A percentile compares a stretch with the other conserved stretches of the same genome.
Evolutionary conservation across 2,329 filamentous ascomycete species (phyloP).

Genomic region (Mariannaea sp.): DNA sequence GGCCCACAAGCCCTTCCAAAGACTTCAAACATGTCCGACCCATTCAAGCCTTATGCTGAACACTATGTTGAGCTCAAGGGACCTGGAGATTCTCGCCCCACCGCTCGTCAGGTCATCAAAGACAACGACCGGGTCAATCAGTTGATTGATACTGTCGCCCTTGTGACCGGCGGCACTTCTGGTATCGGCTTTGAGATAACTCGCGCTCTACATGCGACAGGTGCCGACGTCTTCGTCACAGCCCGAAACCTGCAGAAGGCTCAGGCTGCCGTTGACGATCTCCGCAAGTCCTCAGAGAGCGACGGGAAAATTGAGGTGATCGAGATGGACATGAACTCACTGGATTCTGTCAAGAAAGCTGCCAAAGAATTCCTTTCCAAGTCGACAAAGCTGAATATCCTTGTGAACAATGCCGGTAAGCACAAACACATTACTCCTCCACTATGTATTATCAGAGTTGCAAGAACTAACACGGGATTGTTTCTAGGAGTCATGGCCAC

Average conservation of each 20-base stretch:
- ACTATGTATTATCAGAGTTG: neutral
- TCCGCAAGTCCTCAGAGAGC: constrained; percentile 15
- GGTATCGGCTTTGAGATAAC: constrained; percentile 52
- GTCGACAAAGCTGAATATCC: constrained; percentile 30
- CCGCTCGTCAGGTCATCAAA: constrained; percentile 43
- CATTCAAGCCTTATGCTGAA: constrained; percentile 18
- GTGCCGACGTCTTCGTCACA: constrained; percentile 50
- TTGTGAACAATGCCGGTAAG: constrained; percentile 51
- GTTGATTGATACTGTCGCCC: constrained; percentile 42
- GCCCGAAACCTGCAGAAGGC: constrained; percentile 45
- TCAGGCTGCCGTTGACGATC: constrained; percentile 31
- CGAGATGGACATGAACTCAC: constrained; percentile 37
- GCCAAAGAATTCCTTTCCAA: constrained; percentile 26
- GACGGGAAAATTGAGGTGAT: constrained; percentile 42
- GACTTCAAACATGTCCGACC: constrained; percentile 14
- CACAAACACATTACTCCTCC: neutral
- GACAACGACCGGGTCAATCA: constrained; percentile 40
- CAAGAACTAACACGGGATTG: neutral
- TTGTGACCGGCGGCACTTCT: constrained; percentile 50
- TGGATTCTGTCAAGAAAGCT: constrained; percentile 40
- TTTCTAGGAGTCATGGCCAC: constrained; percentile 44
- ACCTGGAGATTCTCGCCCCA: constrained; percentile 45
- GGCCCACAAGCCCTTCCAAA: too few relatives aligned
- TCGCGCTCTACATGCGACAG: constrained; percentile 48
- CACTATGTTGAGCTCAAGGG: constrained; percentile 28